Base-by-base conservation (phyloP, 2,329 filamentous ascomycete genomes). In the Beauveria sp. region DNA sequence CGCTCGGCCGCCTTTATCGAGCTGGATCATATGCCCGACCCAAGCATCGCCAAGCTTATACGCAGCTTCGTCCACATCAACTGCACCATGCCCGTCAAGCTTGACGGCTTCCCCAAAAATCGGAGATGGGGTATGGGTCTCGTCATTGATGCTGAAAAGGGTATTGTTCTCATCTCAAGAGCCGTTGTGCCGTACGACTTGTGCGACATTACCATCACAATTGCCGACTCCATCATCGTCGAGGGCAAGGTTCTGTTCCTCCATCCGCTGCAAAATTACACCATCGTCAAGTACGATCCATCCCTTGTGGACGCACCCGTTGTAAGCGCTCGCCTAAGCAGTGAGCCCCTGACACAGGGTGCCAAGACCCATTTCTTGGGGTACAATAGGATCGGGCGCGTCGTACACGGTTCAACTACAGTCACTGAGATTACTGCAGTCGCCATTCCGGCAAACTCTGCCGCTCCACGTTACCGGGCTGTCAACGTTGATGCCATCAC, bases 361-460 rank as follows among this genome's bases (percentile, higher is more conserved):
- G 91, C 93, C 54, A 89, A 93, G 62, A 97, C 93, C 0, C 93
- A 96, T 67, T 99, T 99, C 75, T 89, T 99, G 65, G 96, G 95
- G n/a, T 96, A 96, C 79, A 99, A 99, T 72, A 88, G 96, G 67
- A 98, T 97, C 66, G 88, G 93, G 64, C 87, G 93, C 42, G 91
- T 97, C 46, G 93, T 98, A 4, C 91, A 97, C 67, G 90, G 92
- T 5, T 92, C 96, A 68, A 98, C 95, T 0, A 91, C 89, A 0
- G 92, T 99, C 16, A 99, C 96, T 0, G 95, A 99, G 73, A 96
- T 99, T 70, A 98, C 93, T 12, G 95, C 95, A 2, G 95, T 98
- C 3, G 91, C 93, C 0, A 98, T 99, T 64, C 96, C 95, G 0
- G 92, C 95, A 28, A 98, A 96, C 75, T 88, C 90, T 0, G 87